Base-by-base conservation (phyloP, 352 stramenopile species). In the Globisporangium canariense region DNA sequence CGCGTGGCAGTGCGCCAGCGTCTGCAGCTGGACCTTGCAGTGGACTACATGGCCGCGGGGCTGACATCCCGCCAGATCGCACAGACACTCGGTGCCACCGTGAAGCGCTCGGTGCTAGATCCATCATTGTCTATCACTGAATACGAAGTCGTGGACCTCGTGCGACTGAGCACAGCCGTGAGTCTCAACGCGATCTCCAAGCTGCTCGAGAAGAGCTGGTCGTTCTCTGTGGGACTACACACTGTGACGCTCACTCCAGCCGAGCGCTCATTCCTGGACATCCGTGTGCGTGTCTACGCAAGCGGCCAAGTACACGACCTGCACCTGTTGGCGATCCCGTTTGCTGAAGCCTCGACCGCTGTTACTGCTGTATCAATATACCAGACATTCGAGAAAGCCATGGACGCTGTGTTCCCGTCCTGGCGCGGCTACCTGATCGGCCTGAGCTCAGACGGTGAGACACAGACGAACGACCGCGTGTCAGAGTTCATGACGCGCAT, bases 151-250 rank as follows among this genome's bases (percentile, higher is more conserved):
- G 52, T 65, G 0, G 56, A 50, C 53, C 67, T 77, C 28, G 68
- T 82, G 47, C 81, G 76, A 20, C 64, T 90, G 10, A 74, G 74
- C n/a, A 72, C 75, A 10, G 64, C 75, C 0, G 66, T 56, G 10
- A 89, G 74, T 61, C 56, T 88, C 53, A 67, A 74, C 16, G 65
- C 75, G 41, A 62, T 75, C 8, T 67, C 76, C 20, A 51, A 64
- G 51, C 60, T 88, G 28, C 52, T 90, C 14, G 55, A 60, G 9
- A 57, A 66, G 25, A 74, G 71, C 43, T 88, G 77, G 81, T 71
- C 67, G 11, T 85, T 89, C 52, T 86, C 76, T 1, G 30, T 90
- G 14, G 73, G 73, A 10, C 32, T 90, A 30, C 68, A 72, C 59
- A 60, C 59, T 3, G 67, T 51, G 4, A 64, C 14, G 51, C 20